Evolutionary conservation across 371 early-diverging fungal species (phyloP).

Genomic region (Mucor plumbeus): DNA sequence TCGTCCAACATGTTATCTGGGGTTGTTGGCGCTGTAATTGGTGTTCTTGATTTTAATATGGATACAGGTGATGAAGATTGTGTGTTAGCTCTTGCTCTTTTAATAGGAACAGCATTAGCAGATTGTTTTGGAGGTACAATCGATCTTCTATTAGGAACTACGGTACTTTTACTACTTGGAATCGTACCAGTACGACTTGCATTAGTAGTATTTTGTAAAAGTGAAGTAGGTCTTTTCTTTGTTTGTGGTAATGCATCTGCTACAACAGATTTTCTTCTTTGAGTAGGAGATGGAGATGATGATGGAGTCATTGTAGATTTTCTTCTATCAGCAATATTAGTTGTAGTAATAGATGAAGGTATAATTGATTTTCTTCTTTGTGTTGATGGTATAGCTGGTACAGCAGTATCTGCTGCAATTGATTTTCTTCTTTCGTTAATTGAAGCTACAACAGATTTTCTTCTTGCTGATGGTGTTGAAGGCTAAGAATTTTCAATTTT

Average conservation of each 20-base stretch:
- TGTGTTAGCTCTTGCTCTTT: conserved; percentile 23
- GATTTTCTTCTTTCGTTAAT: conserved; percentile 23
- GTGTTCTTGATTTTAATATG: conserved; percentile 19
- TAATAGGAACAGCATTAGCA: background rate
- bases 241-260: conserved; percentile 8
- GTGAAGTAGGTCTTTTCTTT: conserved; percentile 28
- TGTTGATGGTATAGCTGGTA: background rate
- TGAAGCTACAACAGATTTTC: conserved; percentile 23
- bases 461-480: conserved; percentile 3
- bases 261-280: conserved; percentile 19
- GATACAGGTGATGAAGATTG: conserved; percentile 10
- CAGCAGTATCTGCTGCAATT: conserved; percentile 8
- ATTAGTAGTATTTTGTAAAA: conserved; percentile 22
- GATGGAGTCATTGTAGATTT: conserved; percentile 24
- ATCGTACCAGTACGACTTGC: conserved; percentile 15
- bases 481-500: background rate
- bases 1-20: conserved; percentile 17
- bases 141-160: conserved; percentile 15
- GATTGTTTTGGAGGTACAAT: conserved; percentile 19
- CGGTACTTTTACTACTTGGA: conserved; percentile 10
- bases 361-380: conserved; percentile 30
- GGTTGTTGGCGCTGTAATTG: conserved; percentile 28
- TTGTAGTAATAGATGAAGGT: conserved; percentile 8
- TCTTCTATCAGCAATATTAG: conserved; percentile 5
- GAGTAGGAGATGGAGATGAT: conserved; percentile 23